Conservation (phyloP, 306 rosid genomes). For the Vachellia pachyceras region DNA sequence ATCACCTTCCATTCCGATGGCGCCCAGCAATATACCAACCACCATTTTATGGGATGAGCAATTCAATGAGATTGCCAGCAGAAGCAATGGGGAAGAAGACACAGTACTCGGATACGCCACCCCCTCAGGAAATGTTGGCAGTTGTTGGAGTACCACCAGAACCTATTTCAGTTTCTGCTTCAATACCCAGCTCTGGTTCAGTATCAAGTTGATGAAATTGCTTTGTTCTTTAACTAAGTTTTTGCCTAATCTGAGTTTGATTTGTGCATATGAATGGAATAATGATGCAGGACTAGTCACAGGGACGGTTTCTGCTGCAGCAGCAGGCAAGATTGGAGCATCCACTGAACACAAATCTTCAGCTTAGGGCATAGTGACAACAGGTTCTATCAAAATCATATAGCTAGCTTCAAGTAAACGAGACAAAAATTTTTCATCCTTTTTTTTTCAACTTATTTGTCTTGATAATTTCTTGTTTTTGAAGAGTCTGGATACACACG, state of each 20-base stretch:
- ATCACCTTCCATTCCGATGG: constrained; percentile 43
- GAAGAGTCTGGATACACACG: constrained; percentile 27
- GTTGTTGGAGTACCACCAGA: constrained; percentile 44
- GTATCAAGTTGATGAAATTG: constrained; percentile 13
- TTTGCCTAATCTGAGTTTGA: neutral
- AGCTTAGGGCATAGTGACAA: constrained; percentile 40
- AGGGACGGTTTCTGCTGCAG: constrained; percentile 36
- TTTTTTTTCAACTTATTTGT: neutral
- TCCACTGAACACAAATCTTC: constrained; percentile 51
- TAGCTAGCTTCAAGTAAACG: constrained; percentile 20
- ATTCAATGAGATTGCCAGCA: constrained; percentile 25
- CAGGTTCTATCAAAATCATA: constrained; percentile 14
- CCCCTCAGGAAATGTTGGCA: constrained; percentile 35
- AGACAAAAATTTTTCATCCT: constrained; percentile 22
- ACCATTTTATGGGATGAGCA: constrained; percentile 46
- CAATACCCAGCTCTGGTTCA: constrained; percentile 49
- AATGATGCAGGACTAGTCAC: constrained; percentile 42
- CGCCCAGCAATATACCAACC: constrained; percentile 47
- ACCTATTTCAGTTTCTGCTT: constrained; percentile 44
- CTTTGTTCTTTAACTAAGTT: constrained; percentile 14
- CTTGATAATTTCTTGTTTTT: constrained; percentile 29
- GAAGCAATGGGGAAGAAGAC: constrained; percentile 42
- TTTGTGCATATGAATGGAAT: constrained; percentile 21
- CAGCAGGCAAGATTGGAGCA: constrained; percentile 43
- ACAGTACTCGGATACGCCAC: constrained; percentile 37